These are phyloP conservation scores for Datisca glomerata DNA, from an alignment of 306 rosid genomes.

Conservation along the genomic window DNA sequence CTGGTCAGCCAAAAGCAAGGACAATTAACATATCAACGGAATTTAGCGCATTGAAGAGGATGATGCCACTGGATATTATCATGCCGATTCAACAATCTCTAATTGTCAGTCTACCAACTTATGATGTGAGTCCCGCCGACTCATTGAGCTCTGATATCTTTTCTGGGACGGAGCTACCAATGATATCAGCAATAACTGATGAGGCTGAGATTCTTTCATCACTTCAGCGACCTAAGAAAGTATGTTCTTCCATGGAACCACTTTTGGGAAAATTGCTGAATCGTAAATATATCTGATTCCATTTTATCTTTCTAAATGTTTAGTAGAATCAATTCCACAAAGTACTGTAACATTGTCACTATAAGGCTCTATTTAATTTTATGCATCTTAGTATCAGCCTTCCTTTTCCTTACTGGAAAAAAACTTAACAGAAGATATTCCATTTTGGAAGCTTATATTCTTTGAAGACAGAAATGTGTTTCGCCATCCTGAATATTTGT, in stretches of 20 bases:
- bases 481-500: no score
- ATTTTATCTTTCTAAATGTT: not conserved
- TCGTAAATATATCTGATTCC: not conserved
- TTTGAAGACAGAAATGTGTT: no score
- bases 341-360: no score
- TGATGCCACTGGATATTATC: conserved; percentile 97
- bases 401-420: no score
- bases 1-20: conserved; percentile 74
- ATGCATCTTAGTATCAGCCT: no score
- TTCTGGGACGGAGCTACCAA: conserved; percentile 78
- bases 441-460: no score
- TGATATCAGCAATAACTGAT: conserved; percentile 76
- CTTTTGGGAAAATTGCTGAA: not conserved
- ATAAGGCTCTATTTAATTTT: no score
- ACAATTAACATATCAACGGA: conserved; percentile 72
- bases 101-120: conserved; percentile 71
- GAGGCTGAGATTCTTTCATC: conserved; percentile 98
- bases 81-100: conserved; percentile 92
- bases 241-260: conserved; percentile 19
- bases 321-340: no score
- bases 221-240: conserved; percentile 95
- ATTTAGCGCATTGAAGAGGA: conserved; percentile 87
- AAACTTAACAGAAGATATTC: no score
- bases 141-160: conserved; percentile 55
- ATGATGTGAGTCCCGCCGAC: conserved; percentile 48